Percentiles rank a stretch among this genome's conserved stretches.
These are phyloP conservation scores for Malbranchea cinnamomea DNA, from an alignment of 2,329 filamentous ascomycete species.

Conservation along the genomic window DNA sequence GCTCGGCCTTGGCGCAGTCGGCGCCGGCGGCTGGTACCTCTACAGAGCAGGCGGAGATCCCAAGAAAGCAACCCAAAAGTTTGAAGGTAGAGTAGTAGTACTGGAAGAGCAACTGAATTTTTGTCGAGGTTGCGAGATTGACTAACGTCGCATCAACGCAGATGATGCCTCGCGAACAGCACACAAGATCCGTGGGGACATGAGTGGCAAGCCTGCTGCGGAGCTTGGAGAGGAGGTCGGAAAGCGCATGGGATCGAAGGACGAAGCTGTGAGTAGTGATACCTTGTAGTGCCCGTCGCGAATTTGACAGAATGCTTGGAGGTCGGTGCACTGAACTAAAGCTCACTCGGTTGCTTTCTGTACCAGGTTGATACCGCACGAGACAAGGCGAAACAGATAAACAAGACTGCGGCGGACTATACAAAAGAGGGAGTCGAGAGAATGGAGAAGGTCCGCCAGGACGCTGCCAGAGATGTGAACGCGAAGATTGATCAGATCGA, in stretches of 20 bases:
- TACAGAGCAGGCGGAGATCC: constrained; percentile 72
- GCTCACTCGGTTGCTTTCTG: constrained; percentile 15
- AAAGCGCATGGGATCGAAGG: constrained; percentile 48
- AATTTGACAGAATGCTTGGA: constrained; percentile 2
- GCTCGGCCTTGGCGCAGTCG: constrained; percentile 44
- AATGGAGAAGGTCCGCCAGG: constrained; percentile 49
- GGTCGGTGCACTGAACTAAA: neutral
- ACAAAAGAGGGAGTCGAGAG: constrained; percentile 43
- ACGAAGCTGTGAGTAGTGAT: constrained; percentile 46
- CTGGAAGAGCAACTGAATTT: neutral
- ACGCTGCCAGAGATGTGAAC: constrained; percentile 40
- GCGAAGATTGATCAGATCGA: constrained; percentile 60
- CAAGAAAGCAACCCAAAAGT: constrained; percentile 70
- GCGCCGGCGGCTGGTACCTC: constrained; percentile 74
- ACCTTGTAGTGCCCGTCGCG: constrained; percentile 1
- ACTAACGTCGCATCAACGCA: constrained; percentile 22
- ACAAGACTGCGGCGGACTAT: constrained; percentile 44
- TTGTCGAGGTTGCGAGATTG: neutral
- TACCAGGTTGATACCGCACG: constrained; percentile 48
- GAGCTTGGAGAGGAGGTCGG: constrained; percentile 49
- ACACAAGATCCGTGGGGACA: constrained; percentile 48
- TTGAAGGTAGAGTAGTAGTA: constrained; percentile 49
- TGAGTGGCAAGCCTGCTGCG: constrained; percentile 47
- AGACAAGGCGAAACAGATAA: constrained; percentile 38
- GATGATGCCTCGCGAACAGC: constrained; percentile 62